These are phyloP conservation scores for Lachancea lanzarotensis DNA, from an alignment of 805 yeast species.

Conservation along the genomic window DNA sequence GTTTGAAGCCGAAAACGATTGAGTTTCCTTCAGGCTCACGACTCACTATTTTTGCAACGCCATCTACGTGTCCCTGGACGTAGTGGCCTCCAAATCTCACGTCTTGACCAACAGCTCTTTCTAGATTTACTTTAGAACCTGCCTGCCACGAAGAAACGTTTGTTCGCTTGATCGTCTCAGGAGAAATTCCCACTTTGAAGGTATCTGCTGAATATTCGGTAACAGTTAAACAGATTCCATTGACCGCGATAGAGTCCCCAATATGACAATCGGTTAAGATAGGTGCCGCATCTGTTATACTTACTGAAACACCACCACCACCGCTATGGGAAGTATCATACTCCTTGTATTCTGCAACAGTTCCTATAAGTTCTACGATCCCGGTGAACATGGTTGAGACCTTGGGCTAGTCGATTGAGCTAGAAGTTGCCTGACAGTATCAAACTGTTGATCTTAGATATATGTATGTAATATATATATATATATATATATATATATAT, in stretches of 20 bases:
- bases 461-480: no score
- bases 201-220: slow-evolving; percentile 57
- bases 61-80: slow-evolving; percentile 97
- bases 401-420: not conserved
- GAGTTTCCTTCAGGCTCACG: slow-evolving; percentile 66
- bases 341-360: slow-evolving; percentile 25
- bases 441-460: no score
- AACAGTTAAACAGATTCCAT: slow-evolving; percentile 88
- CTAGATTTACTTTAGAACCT: slow-evolving; percentile 73
- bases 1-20: slow-evolving; percentile 62
- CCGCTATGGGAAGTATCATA: slow-evolving; percentile 21
- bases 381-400: slow-evolving; percentile 79
- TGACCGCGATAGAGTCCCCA: slow-evolving; percentile 90
- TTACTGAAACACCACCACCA: slow-evolving; percentile 57
- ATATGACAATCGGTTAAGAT: slow-evolving; percentile 76
- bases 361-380: slow-evolving; percentile 78
- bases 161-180: slow-evolving; percentile 82
- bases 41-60: slow-evolving; percentile 60
- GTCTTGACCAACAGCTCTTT: slow-evolving; percentile 74
- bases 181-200: slow-evolving; percentile 89
- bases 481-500: not conserved
- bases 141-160: slow-evolving; percentile 54
- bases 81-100: slow-evolving; percentile 94
- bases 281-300: slow-evolving; percentile 51
- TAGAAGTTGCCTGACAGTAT: no score